Conservation (phyloP, 1,139 yeast genomes). For the Nakaseomyces kungkrabaensis region DNA sequence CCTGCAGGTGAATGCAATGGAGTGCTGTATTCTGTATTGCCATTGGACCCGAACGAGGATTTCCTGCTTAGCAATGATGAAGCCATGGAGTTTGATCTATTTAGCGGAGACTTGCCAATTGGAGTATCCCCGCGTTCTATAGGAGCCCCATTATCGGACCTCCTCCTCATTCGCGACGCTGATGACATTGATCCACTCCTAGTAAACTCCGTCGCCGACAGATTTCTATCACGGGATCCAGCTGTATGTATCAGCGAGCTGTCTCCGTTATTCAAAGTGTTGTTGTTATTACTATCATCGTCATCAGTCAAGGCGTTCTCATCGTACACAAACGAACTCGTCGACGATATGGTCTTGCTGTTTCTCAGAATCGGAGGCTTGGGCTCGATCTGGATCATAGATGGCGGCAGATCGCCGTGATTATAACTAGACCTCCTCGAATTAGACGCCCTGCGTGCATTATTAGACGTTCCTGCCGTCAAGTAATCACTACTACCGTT, state of each 20-base stretch:
- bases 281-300: slow-evolving; percentile 4
- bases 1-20: slow-evolving; percentile 11
- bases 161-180: slow-evolving; percentile 4
- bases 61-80: slow-evolving; percentile 8
- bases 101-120: not conserved
- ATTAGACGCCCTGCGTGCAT: slow-evolving; percentile 30
- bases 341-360: slow-evolving; percentile 16
- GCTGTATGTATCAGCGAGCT: not conserved
- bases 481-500: not conserved
- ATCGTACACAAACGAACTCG: slow-evolving; percentile 8
- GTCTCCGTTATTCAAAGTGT: slow-evolving; percentile 1
- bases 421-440: slow-evolving; percentile 18
- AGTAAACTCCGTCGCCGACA: slow-evolving; percentile 1
- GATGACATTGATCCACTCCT: slow-evolving; percentile 4
- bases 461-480: slow-evolving; percentile 8
- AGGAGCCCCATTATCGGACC: slow-evolving; percentile 1
- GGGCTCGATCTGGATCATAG: slow-evolving; percentile 54
- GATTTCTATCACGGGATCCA: not conserved
- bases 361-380: slow-evolving; percentile 47
- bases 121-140: not conserved
- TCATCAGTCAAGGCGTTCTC: slow-evolving; percentile 10
- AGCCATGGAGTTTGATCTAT: slow-evolving; percentile 9
- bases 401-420: slow-evolving; percentile 39
- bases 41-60: slow-evolving; percentile 6
- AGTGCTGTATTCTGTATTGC: slow-evolving; percentile 9